Evolutionary conservation across 2,329 filamentous ascomycete genomes (phyloP), one percentile per base, ranked within the genome.

Genomic region (Ceratocystis ficicola): DNA sequence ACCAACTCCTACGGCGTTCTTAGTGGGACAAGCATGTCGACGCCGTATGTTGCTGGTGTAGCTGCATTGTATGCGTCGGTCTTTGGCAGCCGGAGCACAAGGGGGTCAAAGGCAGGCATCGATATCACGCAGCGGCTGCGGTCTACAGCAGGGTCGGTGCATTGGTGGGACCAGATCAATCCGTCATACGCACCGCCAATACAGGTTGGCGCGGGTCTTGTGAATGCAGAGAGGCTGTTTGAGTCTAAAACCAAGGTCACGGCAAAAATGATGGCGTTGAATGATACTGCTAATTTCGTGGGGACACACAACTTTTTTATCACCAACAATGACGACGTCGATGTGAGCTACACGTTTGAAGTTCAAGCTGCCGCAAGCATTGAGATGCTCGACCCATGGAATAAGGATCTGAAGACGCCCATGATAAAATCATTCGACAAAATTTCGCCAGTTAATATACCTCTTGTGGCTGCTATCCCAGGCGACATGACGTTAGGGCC

Each of bases 1-100:
- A 72, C 77, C 32, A 73, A 74, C 28, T 69, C 67, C 8, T 84
- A 81, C 68, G 76, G 76, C 15, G 73, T 79, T 6, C 73, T 80
- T 63, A 83, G 76, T 44, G 82, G 82, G 59, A 84, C 82, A 0
- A 82, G 79, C 1, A 83, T 84, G 81, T 78, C 81, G 0, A 77
- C 78, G 5, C 81, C 81, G 0, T 81, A 81, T 67, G 74, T 81
- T 32, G 80, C 81, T 48, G 81, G 80, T n/a, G 73, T 80, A 22
- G 78, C 77, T 1, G 78, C 77, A 5, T 71, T 80, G 25, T 80
- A 76, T 68, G 74, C 79, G 50, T 73, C 75, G 8, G 70, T 76
- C 41, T 71, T 76, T 63, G 78, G 78, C 1, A 77, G 77, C 0
- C 74, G 77, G 15, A 70, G 72, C 63, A 67, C 72, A 0, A 72